Evolutionary conservation across 768 basidiomycete genomes (phyloP).

Genomic region (Epithele typhae): DNA sequence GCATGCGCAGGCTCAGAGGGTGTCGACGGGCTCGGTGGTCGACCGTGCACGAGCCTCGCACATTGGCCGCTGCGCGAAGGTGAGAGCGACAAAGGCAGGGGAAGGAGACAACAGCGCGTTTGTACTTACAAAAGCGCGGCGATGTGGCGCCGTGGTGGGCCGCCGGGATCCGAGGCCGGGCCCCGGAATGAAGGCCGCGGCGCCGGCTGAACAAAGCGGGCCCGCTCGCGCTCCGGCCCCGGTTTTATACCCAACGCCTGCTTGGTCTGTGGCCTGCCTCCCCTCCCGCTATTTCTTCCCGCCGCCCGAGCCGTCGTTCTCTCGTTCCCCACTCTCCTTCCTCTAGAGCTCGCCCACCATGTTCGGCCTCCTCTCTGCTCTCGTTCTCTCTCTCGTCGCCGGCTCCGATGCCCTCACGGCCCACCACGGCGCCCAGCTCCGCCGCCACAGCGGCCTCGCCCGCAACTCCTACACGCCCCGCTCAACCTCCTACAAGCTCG

Average conservation of each 20-base stretch:
- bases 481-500: conserved; percentile 29
- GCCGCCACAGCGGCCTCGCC: conserved; percentile 26
- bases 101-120: no score
- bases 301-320: conserved; percentile 1
- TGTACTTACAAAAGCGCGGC: no score
- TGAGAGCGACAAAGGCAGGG: no score
- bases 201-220: no score
- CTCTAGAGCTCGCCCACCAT: conserved; percentile 17
- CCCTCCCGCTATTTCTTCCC: conserved; percentile 5
- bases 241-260: conserved; percentile 2
- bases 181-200: not conserved
- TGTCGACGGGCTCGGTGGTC: no score
- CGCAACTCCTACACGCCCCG: conserved; percentile 19
- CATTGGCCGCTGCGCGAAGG: no score
- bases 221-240: not conserved
- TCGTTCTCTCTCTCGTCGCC: conserved; percentile 32
- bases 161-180: no score
- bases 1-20: no score
- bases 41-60: no score
- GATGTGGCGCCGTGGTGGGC: no score
- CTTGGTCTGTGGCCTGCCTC: not conserved
- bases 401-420: conserved; percentile 34
- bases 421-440: conserved; percentile 19
- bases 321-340: conserved; percentile 8
- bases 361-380: conserved; percentile 28